Conservation (phyloP, 345 rosid species). For the Syzygium oleosum region DNA sequence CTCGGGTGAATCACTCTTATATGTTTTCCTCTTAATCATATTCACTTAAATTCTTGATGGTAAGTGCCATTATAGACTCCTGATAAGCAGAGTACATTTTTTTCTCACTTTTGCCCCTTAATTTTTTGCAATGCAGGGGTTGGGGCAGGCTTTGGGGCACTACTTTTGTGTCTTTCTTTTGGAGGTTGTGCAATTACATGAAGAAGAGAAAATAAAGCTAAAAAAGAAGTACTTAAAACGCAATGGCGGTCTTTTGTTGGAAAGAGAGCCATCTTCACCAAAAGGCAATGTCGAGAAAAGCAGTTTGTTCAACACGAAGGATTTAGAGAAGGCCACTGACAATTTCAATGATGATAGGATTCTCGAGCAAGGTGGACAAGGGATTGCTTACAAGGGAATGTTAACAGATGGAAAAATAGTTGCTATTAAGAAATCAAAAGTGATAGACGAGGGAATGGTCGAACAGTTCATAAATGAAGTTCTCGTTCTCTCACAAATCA, state of each 20-base stretch:
- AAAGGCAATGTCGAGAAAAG: neutral
- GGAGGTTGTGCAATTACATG: neutral
- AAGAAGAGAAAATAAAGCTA: neutral
- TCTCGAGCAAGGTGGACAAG: neutral
- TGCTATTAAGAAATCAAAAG: neutral
- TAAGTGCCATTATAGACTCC: neutral
- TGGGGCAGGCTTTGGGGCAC: too few species aligned
- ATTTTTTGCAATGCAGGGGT: too few species aligned
- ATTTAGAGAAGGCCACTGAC: too few species aligned
- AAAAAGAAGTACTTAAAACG: neutral
- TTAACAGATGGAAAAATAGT: neutral
- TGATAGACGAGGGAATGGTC: neutral
- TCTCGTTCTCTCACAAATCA: neutral
- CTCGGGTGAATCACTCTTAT: too few species aligned
- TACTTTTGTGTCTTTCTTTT: neutral
- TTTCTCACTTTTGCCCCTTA: too few species aligned
- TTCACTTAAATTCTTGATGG: neutral
- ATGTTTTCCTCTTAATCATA: neutral
- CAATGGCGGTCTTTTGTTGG: neutral
- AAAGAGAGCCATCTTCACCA: neutral
- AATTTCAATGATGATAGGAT: neutral
- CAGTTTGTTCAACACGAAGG: neutral
- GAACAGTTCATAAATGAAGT: neutral
- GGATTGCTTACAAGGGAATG: neutral
- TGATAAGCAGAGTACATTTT: neutral